Percentiles rank a stretch among this genome's conserved stretches.
Evolutionary conservation across 1,284 basidiomycete species (phyloP).

Genomic region (Schizophyllum commune): DNA sequence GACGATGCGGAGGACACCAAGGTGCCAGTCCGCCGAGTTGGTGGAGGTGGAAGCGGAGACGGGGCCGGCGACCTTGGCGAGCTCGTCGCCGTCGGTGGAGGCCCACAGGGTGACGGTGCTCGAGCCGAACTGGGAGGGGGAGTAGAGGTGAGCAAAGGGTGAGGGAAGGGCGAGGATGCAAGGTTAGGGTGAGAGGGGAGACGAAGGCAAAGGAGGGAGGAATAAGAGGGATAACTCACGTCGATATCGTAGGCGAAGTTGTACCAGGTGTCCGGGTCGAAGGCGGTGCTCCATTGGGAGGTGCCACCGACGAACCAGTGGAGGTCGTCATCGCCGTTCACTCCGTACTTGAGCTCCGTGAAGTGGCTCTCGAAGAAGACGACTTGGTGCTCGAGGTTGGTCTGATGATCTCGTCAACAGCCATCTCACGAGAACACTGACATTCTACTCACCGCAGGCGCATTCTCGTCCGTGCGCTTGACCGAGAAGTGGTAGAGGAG

Average conservation of each 20-base stretch:
- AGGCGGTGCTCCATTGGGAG: conserved; percentile 44
- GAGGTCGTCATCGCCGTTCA: conserved; percentile 14
- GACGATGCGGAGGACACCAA: conserved; percentile 52
- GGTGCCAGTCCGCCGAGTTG: conserved; percentile 57
- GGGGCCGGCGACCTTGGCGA: conserved; percentile 44
- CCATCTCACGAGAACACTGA: too few species aligned
- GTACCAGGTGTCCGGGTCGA: conserved; percentile 49
- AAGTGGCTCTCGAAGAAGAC: conserved; percentile 61
- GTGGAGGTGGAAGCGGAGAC: conserved; percentile 44
- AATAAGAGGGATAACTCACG: too few species aligned
- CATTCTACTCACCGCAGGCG: conserved; percentile 49
- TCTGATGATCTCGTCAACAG: background rate
- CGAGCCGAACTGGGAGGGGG: conserved; percentile 42
- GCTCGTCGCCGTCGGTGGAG: conserved; percentile 38
- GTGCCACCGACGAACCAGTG: conserved; percentile 44
- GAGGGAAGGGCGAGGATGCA: too few species aligned
- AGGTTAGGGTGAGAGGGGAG: too few species aligned
- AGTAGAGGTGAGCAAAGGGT: too few species aligned
- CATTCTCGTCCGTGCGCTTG: conserved; percentile 38
- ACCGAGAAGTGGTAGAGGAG: conserved; percentile 62
- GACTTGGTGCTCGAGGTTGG: background rate
- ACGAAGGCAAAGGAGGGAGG: too few species aligned
- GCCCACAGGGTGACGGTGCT: conserved; percentile 53
- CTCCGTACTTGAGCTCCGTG: conserved; percentile 30
- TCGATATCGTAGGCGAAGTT: conserved; percentile 61